phyloP scores from a whole-genome alignment of 1,139 yeast species.

The Zygosaccharomyces sapae region DNA sequence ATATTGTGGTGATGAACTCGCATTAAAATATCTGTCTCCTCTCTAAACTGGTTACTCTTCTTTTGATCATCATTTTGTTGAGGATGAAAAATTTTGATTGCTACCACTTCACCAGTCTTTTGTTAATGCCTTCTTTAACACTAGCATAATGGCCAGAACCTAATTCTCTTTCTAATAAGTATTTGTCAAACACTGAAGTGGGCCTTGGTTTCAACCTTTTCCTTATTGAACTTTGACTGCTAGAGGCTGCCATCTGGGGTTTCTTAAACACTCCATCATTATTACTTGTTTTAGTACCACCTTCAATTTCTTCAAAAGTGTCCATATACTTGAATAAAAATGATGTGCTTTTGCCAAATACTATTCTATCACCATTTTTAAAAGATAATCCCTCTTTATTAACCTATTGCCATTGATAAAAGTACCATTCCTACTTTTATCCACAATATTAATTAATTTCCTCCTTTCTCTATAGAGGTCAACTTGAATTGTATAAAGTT shows the following conservation, averaged over 20 bases:
- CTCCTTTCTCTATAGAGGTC: conserved; percentile 39
- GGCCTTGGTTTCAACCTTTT: conserved; percentile 17
- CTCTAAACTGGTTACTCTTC: conserved; percentile 49
- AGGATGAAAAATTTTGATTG: conserved; percentile 75
- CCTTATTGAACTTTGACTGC: conserved; percentile 25
- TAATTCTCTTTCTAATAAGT: conserved; percentile 55
- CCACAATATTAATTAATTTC: conserved; percentile 50
- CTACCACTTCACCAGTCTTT: conserved; percentile 58
- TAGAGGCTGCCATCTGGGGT: conserved; percentile 26
- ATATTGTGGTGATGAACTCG: conserved; percentile 69
- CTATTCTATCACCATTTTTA: conserved; percentile 63
- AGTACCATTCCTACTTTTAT: conserved; percentile 65
- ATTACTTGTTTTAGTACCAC: conserved; percentile 9
- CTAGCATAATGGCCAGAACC: conserved; percentile 80
- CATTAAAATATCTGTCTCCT: conserved; percentile 62
- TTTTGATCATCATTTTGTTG: conserved; percentile 50
- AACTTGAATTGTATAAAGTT: conserved; percentile 41
- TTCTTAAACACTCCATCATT: conserved; percentile 28
- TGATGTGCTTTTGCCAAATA: conserved; percentile 58
- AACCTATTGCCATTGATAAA: conserved; percentile 55
- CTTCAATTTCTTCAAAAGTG: conserved; percentile 8
- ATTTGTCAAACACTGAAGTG: conserved; percentile 51
- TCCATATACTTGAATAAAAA: conserved; percentile 50
- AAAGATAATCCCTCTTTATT: conserved; percentile 46
- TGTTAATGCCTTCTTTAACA: conserved; percentile 63